A percentile compares a stretch with the other conserved stretches of the same genome.
These are phyloP conservation scores for Colletotrichum tropicicola DNA, from an alignment of 2,329 filamentous ascomycete genomes.

Conservation along the genomic window DNA sequence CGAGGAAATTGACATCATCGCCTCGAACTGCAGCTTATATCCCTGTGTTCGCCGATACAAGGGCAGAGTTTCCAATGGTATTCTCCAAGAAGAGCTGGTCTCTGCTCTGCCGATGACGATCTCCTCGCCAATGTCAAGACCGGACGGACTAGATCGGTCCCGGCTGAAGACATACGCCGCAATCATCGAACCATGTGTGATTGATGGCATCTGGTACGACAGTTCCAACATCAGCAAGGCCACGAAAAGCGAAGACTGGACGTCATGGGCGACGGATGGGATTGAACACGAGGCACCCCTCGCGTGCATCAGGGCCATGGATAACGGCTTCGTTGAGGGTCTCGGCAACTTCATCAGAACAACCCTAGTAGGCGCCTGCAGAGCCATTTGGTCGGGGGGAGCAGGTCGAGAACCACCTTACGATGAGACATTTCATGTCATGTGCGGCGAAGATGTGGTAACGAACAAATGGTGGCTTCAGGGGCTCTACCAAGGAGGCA, in stretches of 20 bases:
- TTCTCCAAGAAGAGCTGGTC: background rate
- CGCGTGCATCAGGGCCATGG: background rate
- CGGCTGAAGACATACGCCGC: background rate
- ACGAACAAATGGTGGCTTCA: background rate
- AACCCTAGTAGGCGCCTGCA: background rate
- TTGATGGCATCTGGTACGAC: background rate
- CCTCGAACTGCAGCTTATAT: background rate
- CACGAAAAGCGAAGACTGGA: background rate
- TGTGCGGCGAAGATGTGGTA: background rate
- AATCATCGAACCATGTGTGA: background rate
- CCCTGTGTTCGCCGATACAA: background rate
- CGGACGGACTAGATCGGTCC: background rate
- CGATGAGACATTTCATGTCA: too few relatives aligned
- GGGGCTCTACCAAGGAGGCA: background rate
- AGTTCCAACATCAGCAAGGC: background rate
- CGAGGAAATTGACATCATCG: background rate
- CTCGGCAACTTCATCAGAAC: background rate
- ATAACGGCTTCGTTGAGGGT: background rate
- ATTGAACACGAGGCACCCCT: background rate
- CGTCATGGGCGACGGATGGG: background rate
- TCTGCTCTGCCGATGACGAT: background rate
- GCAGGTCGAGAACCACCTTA: too few relatives aligned
- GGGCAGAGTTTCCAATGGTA: background rate
- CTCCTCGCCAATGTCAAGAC: too few relatives aligned
- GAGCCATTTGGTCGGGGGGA: too few relatives aligned